Evolutionary conservation across 2,329 filamentous ascomycete species (phyloP).

Genomic region (Mariannaea elegans): DNA sequence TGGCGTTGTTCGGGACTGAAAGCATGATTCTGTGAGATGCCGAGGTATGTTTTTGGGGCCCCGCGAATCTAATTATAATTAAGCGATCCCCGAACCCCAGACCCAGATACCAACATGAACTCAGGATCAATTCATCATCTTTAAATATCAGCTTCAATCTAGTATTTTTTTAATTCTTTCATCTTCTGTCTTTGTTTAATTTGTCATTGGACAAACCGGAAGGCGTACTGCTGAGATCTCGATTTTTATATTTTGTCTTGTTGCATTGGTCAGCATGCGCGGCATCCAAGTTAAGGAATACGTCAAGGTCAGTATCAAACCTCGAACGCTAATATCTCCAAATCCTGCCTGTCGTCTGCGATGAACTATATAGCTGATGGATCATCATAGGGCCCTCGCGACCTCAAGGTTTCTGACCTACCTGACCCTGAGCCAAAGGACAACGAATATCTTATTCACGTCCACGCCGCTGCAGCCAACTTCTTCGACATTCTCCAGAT

Average conservation of each 20-base stretch:
- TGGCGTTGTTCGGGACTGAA: neutral
- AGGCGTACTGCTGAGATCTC: no score
- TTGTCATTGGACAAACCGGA: no score
- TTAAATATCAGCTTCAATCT: neutral
- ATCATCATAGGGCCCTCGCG: slow-evolving; percentile 72
- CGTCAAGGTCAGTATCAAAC: slow-evolving; percentile 62
- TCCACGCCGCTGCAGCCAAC: slow-evolving; percentile 89
- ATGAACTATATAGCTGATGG: neutral
- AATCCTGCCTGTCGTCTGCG: neutral
- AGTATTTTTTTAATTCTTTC: no score
- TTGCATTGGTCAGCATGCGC: slow-evolving; percentile 76
- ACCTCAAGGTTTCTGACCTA: slow-evolving; percentile 78
- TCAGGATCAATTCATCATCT: neutral
- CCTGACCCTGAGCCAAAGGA: slow-evolving; percentile 76
- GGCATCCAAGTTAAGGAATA: slow-evolving; percentile 79
- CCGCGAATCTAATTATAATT: neutral
- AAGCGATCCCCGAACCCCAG: neutral
- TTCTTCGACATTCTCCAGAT: slow-evolving; percentile 98
- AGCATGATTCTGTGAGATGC: neutral
- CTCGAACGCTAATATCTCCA: neutral
- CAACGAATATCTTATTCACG: slow-evolving; percentile 84
- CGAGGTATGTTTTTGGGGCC: neutral
- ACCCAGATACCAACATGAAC: neutral
- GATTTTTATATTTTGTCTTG: no score
- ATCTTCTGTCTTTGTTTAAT: neutral